phyloP scores from a whole-genome alignment of 306 rosid genomes.

The Cajanus cajan region DNA sequence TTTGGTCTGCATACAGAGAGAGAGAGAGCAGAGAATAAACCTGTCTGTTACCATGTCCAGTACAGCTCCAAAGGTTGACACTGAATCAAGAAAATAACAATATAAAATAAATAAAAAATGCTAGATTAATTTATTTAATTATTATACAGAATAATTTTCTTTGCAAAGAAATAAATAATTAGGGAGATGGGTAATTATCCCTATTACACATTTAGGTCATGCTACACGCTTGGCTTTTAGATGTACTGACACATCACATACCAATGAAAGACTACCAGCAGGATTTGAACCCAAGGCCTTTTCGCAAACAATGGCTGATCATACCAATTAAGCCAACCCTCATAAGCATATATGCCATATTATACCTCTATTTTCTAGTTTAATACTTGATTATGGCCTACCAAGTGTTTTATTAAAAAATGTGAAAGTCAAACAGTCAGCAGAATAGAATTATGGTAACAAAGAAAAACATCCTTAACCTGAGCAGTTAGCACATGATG shows the following conservation, averaged over 20 bases:
- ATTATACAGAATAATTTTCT: not conserved
- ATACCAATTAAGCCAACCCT: slow-evolving; percentile 22
- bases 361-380: slow-evolving; percentile 15
- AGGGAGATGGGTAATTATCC: not conserved
- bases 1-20: slow-evolving; percentile 16
- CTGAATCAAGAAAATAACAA: slow-evolving; percentile 52
- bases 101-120: not conserved
- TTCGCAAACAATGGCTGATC: not conserved
- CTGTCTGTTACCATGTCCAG: slow-evolving; percentile 98
- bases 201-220: slow-evolving; percentile 11
- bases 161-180: not conserved
- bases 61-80: slow-evolving; percentile 97
- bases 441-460: slow-evolving; percentile 16
- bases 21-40: slow-evolving; percentile 40
- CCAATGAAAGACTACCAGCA: not conserved
- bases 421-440: slow-evolving; percentile 14
- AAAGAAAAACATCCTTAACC: slow-evolving; percentile 13
- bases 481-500: not conserved
- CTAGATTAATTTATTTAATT: slow-evolving; percentile 4
- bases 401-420: slow-evolving; percentile 10
- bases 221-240: not conserved
- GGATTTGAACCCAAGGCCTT: slow-evolving; percentile 3
- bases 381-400: not conserved
- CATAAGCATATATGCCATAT: slow-evolving; percentile 16
- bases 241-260: not conserved